phyloP scores from a whole-genome alignment of 2,329 filamentous ascomycete genomes.

The Scedosporium aurantiacum region DNA sequence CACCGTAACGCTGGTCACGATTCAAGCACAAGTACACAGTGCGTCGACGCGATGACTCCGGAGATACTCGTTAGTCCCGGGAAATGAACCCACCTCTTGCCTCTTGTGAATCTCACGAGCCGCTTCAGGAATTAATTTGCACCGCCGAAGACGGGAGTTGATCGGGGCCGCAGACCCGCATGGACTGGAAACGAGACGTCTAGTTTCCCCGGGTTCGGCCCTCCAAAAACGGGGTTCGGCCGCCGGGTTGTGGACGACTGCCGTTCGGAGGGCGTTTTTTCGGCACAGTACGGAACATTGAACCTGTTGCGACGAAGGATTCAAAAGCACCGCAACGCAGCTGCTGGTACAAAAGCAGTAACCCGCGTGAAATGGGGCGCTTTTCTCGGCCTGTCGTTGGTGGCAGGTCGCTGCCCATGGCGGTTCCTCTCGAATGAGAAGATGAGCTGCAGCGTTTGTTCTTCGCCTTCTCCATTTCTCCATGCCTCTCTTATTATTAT shows the following conservation, averaged over 20 bases:
- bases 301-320: not conserved
- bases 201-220: not conserved
- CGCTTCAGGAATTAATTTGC: not conserved
- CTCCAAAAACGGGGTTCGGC: not conserved
- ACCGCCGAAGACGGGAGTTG: not conserved
- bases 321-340: not conserved
- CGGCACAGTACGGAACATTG: conserved; percentile 2
- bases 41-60: not conserved
- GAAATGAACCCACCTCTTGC: not conserved
- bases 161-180: not conserved
- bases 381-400: conserved; percentile 3
- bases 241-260: not conserved
- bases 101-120: not conserved
- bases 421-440: conserved; percentile 1
- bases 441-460: not conserved
- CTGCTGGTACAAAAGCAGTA: not conserved
- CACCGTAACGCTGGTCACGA: not conserved
- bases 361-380: conserved; percentile 1
- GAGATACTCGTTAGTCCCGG: conserved; percentile 2
- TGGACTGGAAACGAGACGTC: not conserved
- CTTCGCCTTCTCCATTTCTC: not conserved
- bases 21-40: conserved; percentile 3
- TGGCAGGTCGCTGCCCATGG: not conserved
- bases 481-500: not conserved
- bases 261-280: not conserved